Evolutionary conservation across 257 asterid genomes (phyloP).

Genomic region (Primulina tabacum): DNA sequence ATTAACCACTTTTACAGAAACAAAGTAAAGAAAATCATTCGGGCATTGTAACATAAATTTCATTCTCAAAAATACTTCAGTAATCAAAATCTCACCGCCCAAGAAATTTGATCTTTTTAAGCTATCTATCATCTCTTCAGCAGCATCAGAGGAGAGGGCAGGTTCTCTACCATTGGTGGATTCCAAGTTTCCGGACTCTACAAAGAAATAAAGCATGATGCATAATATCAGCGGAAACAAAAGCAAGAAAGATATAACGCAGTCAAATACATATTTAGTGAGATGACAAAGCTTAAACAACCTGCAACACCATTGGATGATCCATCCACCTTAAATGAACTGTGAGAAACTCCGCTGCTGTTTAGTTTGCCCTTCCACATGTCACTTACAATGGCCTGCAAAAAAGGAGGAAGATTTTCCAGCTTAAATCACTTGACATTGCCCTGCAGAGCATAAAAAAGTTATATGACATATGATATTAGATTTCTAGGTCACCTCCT

Average conservation of each 20-base stretch:
- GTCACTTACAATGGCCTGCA: slow-evolving; percentile 62
- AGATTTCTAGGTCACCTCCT: slow-evolving; percentile 54
- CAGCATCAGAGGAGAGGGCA: slow-evolving; percentile 31
- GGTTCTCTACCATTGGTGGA: slow-evolving; percentile 35
- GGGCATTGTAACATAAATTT: slow-evolving; percentile 16
- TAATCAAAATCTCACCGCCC: too few species aligned
- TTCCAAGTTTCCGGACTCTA: slow-evolving; percentile 49
- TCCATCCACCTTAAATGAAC: slow-evolving; percentile 51
- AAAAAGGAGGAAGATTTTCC: slow-evolving; percentile 12
- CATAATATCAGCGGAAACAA: neutral
- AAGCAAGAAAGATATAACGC: neutral
- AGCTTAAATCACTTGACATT: neutral
- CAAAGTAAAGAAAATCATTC: slow-evolving; percentile 15
- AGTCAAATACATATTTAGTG: neutral
- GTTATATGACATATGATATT: neutral
- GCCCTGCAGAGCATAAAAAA: too few species aligned
- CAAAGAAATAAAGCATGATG: slow-evolving; percentile 15
- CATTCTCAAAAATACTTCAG: too few species aligned
- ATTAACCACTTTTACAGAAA: slow-evolving; percentile 36
- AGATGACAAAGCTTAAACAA: slow-evolving; percentile 22
- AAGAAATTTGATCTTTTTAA: too few species aligned
- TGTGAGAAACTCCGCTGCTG: slow-evolving; percentile 62
- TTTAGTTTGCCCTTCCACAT: slow-evolving; percentile 70
- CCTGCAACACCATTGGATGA: slow-evolving; percentile 64
- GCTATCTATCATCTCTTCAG: slow-evolving; percentile 36